A percentile compares a stretch with the other conserved stretches of the same genome.
Evolutionary conservation across 768 basidiomycete genomes (phyloP).

Genomic region (Stropharia rugosoannulata): DNA sequence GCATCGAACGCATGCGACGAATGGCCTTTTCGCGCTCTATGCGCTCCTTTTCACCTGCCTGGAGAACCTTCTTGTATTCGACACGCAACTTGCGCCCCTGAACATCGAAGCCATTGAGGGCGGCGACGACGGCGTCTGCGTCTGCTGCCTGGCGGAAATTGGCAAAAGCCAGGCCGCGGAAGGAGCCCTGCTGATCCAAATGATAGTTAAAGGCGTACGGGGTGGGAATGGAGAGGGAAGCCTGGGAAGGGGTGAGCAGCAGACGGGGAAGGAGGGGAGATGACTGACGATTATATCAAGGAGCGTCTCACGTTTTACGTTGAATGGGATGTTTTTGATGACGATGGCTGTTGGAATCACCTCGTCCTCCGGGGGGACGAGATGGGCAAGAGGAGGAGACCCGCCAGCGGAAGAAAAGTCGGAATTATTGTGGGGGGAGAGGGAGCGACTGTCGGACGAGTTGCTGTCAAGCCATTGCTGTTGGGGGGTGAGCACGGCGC

Average conservation of each 20-base stretch:
- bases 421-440: conserved; percentile 85
- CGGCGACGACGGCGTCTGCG: conserved; percentile 93
- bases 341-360: conserved; percentile 99
- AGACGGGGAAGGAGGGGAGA: conserved; percentile 19
- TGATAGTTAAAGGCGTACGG: conserved; percentile 99
- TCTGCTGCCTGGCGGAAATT: conserved; percentile 92
- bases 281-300: conserved; percentile 90
- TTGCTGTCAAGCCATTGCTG: conserved; percentile 88
- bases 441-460: conserved; percentile 70
- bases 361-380: conserved; percentile 71
- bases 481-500: conserved; percentile 20
- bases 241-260: conserved; percentile 40
- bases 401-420: conserved; percentile 88
- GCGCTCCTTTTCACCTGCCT: conserved; percentile 97
- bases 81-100: conserved; percentile 97
- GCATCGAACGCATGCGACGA: conserved; percentile 96
- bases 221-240: conserved; percentile 89
- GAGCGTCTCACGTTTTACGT: conserved; percentile 94
- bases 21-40: conserved; percentile 99
- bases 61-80: conserved; percentile 99
- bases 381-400: conserved; percentile 64
- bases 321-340: conserved; percentile 99
- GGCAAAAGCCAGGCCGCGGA: conserved; percentile 97
- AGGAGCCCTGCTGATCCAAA: conserved; percentile 92
- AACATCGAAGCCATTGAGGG: conserved; percentile 94